Conservation (phyloP, 139 green algal genomes). For the Chlamydomonas schloesseri region DNA sequence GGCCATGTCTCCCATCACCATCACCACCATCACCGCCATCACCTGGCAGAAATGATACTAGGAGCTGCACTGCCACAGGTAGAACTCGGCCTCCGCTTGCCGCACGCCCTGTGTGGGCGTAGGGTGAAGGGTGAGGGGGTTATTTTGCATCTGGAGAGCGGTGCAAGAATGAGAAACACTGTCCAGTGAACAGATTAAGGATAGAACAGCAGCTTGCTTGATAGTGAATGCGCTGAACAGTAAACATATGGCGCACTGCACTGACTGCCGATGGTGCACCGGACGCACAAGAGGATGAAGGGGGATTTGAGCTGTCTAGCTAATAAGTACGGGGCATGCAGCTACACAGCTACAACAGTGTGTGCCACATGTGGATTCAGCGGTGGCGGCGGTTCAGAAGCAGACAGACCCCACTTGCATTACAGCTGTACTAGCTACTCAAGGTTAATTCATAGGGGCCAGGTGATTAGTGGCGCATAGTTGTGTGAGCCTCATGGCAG, state of each 20-base stretch:
- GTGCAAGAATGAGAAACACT: background rate
- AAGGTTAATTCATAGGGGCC: no score
- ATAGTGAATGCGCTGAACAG: background rate
- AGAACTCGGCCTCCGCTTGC: conserved; percentile 10
- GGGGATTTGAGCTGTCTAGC: background rate
- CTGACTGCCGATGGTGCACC: background rate
- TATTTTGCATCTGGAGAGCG: background rate
- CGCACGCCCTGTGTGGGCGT: background rate
- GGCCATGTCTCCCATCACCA: background rate
- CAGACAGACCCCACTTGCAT: no score
- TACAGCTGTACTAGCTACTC: no score
- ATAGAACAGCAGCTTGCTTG: background rate
- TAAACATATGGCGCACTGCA: background rate
- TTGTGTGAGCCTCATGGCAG: no score
- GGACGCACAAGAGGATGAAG: background rate
- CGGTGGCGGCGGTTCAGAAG: no score
- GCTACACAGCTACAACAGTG: background rate
- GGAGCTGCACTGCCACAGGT: conserved; percentile 11
- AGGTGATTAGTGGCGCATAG: no score
- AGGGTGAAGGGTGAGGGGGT: background rate
- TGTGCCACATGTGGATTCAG: no score
- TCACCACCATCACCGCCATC: background rate
- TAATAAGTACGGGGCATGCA: background rate
- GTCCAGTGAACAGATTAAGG: background rate
- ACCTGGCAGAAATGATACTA: conserved; percentile 13